A percentile compares a stretch with the other conserved stretches of the same genome.
Conservation (phyloP, 176 grass and related monocot genomes). For the Tillandsia leiboldiana region DNA sequence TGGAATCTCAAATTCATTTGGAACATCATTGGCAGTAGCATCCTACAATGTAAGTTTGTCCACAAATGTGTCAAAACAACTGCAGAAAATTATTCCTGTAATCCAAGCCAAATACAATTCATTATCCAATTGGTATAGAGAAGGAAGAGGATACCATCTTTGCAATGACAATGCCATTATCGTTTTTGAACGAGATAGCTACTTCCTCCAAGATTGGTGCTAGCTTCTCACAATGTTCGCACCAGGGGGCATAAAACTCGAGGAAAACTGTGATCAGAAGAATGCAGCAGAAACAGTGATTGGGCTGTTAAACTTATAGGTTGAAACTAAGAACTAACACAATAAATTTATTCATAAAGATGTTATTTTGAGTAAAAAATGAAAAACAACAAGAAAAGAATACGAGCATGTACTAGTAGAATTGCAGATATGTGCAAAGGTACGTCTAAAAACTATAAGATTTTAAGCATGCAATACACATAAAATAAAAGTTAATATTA, state of each 20-base stretch:
- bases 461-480: too few relatives aligned
- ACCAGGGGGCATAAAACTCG: slow-evolving; percentile 98
- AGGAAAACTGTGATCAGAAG: slow-evolving; percentile 47
- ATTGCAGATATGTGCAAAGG: too few relatives aligned
- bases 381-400: slow-evolving; percentile 1
- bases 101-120: too few relatives aligned
- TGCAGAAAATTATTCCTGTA: too few relatives aligned
- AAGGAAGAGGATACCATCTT: slow-evolving; percentile 52
- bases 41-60: slow-evolving; percentile 32
- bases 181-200: slow-evolving; percentile 53
- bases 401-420: too few relatives aligned
- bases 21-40: slow-evolving; percentile 66
- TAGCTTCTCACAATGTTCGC: slow-evolving; percentile 91
- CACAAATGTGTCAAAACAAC: not conserved
- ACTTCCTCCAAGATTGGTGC: slow-evolving; percentile 76
- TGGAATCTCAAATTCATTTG: slow-evolving; percentile 43
- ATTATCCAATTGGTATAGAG: too few relatives aligned
- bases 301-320: too few relatives aligned
- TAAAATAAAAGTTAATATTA: not conserved
- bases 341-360: too few relatives aligned
- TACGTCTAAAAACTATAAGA: too few relatives aligned
- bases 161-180: slow-evolving; percentile 76
- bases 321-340: too few relatives aligned
- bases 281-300: not conserved
- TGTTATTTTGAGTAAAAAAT: not conserved